Evolutionary conservation across 2,329 filamentous ascomycete genomes (phyloP).

Genomic region (Trichoderma sp.): DNA sequence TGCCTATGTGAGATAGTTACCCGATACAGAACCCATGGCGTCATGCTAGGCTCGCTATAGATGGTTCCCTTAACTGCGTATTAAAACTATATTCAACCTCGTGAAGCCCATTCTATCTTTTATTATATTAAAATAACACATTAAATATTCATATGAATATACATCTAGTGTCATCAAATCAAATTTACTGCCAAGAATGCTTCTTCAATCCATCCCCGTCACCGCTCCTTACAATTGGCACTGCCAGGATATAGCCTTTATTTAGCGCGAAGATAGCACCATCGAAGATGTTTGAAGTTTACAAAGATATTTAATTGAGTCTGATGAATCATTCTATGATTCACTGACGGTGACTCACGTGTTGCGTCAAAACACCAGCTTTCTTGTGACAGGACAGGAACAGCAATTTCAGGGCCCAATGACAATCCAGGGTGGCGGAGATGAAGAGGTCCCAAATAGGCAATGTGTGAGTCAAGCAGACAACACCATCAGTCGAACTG

Average conservation of each 20-base stretch:
- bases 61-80: too few species aligned
- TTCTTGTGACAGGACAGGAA: not conserved
- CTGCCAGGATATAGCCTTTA: not conserved
- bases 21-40: too few species aligned
- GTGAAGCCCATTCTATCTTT: too few species aligned
- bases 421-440: not conserved
- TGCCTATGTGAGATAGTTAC: too few species aligned
- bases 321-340: constrained; percentile 4
- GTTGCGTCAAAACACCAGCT: not conserved
- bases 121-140: too few species aligned
- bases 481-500: not conserved
- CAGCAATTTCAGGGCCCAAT: not conserved
- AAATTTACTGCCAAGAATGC: not conserved
- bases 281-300: not conserved
- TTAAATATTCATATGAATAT: too few species aligned
- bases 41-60: too few species aligned
- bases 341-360: not conserved
- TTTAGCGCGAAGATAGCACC: not conserved
- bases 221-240: not conserved
- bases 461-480: constrained; percentile 20
- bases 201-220: not conserved
- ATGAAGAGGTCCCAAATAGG: not conserved
- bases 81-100: too few species aligned
- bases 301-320: not conserved
- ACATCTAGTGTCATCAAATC: too few species aligned